Base-by-base conservation (phyloP, 164 flowering plant species). In the Chloranthus sessilifolius region DNA sequence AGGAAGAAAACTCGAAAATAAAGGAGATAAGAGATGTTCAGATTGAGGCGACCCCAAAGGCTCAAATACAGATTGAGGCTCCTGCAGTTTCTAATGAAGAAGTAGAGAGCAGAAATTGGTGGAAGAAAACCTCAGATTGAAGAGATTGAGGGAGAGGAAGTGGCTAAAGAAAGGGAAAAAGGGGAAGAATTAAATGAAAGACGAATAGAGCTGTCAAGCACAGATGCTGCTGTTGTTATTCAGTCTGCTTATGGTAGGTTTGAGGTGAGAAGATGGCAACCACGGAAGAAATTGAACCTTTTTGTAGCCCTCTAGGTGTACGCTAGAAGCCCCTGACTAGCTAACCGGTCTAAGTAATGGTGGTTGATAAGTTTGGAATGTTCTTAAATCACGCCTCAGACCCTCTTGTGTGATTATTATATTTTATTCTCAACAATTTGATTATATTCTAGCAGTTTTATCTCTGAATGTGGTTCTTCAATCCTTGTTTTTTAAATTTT, bases 211-310 rank as follows among this genome's bases (percentile, higher is more conserved):
- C 26, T 77, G 23, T 65, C 84, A 14, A 69, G 61, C 2, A 48
- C 34, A 2, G 84, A 75, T 64, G 95, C 86, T 16, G 90, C 94
- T 37, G 43, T 48, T 1, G 23, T 51, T 5, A 77, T 89, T 48
- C 95, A 89, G 54, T 67, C 85, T 23, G 79, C 73, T 3, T 83
- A 72, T 55, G 85, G 88, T 19, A 90, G 95, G 1, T 83, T 52
- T 56, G 73, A 63, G 38, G 80, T 78, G 19, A 78, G 89, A 58
- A 83, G 61, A 48, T 80, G 74, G 80, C 80, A 81, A 8, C 77
- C 88, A 3, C 16, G 80, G 53, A 75, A 80, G 71, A 89, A 85
- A 52, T 35, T 85, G 51, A 81, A 58, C 68, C 77, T 11, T 34
- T 34, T 34, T 15, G 38, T 34, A 10, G 37, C 37, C 37, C 14